Conservation (phyloP, 2,329 filamentous ascomycete genomes). For the Colletotrichum sp. region DNA sequence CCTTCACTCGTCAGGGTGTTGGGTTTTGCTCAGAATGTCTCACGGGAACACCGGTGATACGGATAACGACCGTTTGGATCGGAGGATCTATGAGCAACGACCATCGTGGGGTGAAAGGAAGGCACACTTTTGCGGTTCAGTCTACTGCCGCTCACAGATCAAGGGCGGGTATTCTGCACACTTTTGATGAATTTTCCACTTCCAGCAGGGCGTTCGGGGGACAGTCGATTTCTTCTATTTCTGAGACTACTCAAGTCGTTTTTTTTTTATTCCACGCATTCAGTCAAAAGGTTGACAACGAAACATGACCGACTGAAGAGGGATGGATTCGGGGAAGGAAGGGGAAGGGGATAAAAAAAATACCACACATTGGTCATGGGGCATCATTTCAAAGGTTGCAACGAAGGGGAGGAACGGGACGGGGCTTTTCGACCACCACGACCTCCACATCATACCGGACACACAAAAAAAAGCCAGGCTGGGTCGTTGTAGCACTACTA, state of each 20-base stretch:
- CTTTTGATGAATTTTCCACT: conserved; percentile 19
- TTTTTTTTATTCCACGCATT: conserved; percentile 2
- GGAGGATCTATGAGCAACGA: conserved; percentile 4
- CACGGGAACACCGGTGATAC: not conserved
- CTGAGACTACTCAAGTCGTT: not conserved
- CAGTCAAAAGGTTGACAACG: conserved; percentile 18
- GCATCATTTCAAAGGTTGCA: conserved; percentile 13
- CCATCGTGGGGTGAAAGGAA: not conserved
- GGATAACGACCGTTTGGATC: not conserved
- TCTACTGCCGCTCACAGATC: not conserved
- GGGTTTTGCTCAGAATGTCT: conserved; percentile 1
- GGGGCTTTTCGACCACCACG: not conserved
- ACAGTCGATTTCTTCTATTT: not conserved
- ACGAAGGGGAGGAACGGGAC: conserved; percentile 14
- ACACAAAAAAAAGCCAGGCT: conserved; percentile 3
- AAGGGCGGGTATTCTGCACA: conserved; percentile 5
- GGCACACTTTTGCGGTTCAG: not conserved
- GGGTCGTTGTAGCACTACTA: conserved; percentile 18
- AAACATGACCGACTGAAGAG: conserved; percentile 20
- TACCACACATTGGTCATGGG: conserved; percentile 15
- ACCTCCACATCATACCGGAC: conserved; percentile 6
- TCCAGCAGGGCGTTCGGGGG: conserved; percentile 20
- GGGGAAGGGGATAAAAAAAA: conserved; percentile 10
- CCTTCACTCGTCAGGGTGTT: not conserved
- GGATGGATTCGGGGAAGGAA: not conserved